phyloP scores from a whole-genome alignment of 805 yeast species.

The Candida alai region DNA sequence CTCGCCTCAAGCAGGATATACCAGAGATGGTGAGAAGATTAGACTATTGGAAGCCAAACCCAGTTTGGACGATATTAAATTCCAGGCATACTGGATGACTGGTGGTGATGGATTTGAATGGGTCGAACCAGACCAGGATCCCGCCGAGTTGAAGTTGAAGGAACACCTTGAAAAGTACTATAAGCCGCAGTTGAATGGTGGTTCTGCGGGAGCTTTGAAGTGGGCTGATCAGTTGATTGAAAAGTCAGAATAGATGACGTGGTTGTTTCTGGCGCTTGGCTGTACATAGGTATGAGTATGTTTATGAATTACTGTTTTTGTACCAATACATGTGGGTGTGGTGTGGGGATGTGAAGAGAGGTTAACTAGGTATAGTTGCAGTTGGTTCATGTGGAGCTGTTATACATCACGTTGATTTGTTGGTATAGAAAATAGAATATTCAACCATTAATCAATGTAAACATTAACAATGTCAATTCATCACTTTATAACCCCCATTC shows the following conservation, averaged over 20 bases:
- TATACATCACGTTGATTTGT: no score
- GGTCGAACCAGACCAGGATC: slow-evolving; percentile 90
- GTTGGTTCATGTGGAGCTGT: no score
- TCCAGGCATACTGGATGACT: slow-evolving; percentile 83
- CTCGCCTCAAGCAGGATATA: slow-evolving; percentile 29
- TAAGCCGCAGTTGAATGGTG: slow-evolving; percentile 17
- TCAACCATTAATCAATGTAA: no score
- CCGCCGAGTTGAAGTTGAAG: slow-evolving; percentile 58
- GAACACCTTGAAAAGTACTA: slow-evolving; percentile 23
- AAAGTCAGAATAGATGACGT: slow-evolving; percentile 9
- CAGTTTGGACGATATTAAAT: slow-evolving; percentile 60
- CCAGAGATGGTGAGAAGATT: slow-evolving; percentile 35
- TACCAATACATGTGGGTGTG: neutral
- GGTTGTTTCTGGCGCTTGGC: no score
- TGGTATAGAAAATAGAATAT: no score
- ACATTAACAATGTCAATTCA: no score
- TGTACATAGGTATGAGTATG: slow-evolving; percentile 1
- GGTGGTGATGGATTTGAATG: slow-evolving; percentile 86
- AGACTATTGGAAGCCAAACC: slow-evolving; percentile 40
- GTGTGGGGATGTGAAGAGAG: no score
- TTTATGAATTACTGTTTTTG: neutral
- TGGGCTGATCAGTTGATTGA: slow-evolving; percentile 41
- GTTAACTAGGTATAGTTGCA: no score
- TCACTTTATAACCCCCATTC: no score
- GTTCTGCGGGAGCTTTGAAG: slow-evolving; percentile 20